Base-by-base conservation (phyloP, 2,329 filamentous ascomycete genomes). In the Grosmannia huntii region DNA sequence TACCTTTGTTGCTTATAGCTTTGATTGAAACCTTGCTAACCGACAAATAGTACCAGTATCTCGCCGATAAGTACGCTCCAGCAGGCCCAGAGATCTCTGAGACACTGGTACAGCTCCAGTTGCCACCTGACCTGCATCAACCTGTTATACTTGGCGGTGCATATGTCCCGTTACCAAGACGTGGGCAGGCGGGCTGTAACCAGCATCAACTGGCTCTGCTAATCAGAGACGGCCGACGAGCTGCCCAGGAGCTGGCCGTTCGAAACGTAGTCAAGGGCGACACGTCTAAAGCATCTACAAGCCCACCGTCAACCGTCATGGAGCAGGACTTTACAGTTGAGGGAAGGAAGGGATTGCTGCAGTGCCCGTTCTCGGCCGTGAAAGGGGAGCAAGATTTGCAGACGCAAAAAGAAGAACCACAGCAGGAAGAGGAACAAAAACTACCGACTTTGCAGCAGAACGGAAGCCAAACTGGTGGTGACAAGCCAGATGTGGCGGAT, bases 261-360 rank as follows among this genome's bases (percentile, higher is more conserved):
- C 66, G 79, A 48, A 71, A 70, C 62, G 75, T 76, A 66, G 73
- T 72, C 63, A 79, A 79, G 70, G 31, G 75, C 67, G 73, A 75
- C 60, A 74, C 71, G 44, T 76, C 77, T 21, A 73, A 72, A 52
- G 73, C 73, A 38, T 72, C 72, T 56, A 71, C 72, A 67, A 83
- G 83, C 21, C 80, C 83, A 61, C 76, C 81, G 68, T 84, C 83
- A 57, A 84, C 81, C 55, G 77, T 82, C 44, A 74, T 95, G 67
- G 91, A 96, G 73, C 87, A 87, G 72, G 91, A 96, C 71, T 96
- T 96, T 66, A 96, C 91, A 21, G 87, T 91, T 38, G 78, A 85
- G 68, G 91, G 91, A 61, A 89, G 84, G 66, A 89, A 87, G 65
- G 89, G 90, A 65, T 81, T 81, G 62, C 75, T 96, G 56, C 82